phyloP scores from a whole-genome alignment of 2,329 filamentous ascomycete genomes.

The Fusarium sp. region DNA sequence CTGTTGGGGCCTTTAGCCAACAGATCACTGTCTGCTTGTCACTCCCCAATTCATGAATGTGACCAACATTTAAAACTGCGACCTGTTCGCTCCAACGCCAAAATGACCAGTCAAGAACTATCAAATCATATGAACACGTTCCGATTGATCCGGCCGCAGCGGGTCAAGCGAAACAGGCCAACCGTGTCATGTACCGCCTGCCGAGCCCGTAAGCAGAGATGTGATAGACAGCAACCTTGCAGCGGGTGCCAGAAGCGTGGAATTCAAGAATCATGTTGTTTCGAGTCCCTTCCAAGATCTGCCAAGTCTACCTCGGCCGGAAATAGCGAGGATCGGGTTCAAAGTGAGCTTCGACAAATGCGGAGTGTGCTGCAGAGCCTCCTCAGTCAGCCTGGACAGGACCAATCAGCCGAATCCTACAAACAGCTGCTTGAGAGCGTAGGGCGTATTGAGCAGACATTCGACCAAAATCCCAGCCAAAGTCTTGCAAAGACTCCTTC shows the following conservation, averaged over 20 bases:
- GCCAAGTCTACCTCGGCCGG: not conserved
- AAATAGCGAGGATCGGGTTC: not conserved
- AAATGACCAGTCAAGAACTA: not conserved
- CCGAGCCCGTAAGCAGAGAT: slow-evolving; percentile 17
- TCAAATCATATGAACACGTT: not conserved
- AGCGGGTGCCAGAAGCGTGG: slow-evolving; percentile 8
- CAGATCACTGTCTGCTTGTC: not conserved
- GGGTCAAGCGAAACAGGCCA: slow-evolving; percentile 7
- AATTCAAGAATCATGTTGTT: not conserved
- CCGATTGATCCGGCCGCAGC: not conserved
- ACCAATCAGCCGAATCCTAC: not conserved
- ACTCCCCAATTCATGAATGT: too few relatives aligned
- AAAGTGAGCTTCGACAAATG: slow-evolving; percentile 24
- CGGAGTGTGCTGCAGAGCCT: slow-evolving; percentile 2
- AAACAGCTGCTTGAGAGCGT: not conserved
- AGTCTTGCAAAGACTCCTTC: not conserved
- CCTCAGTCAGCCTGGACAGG: not conserved
- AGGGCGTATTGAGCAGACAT: not conserved
- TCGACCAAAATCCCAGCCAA: not conserved
- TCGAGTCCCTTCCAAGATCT: not conserved
- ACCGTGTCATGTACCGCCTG: slow-evolving; percentile 12
- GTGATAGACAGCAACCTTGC: slow-evolving; percentile 24
- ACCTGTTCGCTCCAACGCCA: too few relatives aligned
- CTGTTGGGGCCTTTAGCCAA: not conserved
- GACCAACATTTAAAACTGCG: not conserved